Base-by-base conservation (phyloP, 345 rosid genomes). In the Geranium brycei region DNA sequence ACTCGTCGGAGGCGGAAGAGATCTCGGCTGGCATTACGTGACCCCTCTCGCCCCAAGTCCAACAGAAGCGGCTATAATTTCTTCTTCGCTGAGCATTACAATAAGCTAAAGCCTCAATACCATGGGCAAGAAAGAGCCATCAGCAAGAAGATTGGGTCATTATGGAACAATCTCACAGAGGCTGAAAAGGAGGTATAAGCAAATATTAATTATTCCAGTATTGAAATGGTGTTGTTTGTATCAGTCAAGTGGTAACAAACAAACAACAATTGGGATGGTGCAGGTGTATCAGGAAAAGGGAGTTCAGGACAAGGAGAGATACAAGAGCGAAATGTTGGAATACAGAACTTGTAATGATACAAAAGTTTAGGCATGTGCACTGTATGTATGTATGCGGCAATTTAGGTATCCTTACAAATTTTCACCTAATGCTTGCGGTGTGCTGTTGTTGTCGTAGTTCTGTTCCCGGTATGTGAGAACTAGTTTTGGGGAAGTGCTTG, bases 271-370 rank as follows among this genome's bases (percentile, higher is more conserved):
- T 23, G 28, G 31, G 32, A 15, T 19, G 31, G 7, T 57, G 69
- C 80, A 87, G 91, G 80, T 78, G 63, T 88, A 86, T 75, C 86
- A 86, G 77, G 93, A 86, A 66, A 86, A 78, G 73, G 85, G 91
- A 58, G 47, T 78, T 64, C 72, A 76, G 80, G 96, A 88, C 66
- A 83, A 82, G 78, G 91, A 80, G 78, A 85, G 91, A 74, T 86
- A 82, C 78, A 76, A 69, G 79, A 71, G 59, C 5, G 96, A 88
- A 78, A 83, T 91, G 96, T 55, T 63, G 80, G 81, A 81, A 61
- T 80, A 85, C 69, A 77, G 66, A 55, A 87, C 55, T 71, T 83
- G 19, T 70, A 76, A 82, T 64, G 41, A 35, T 35, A 4, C 12
- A 15, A 31, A 0, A 4, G 57, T 28, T 38, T 18, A 18, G 10